Conservation (phyloP, 441 rosid species). For the Omphalea diandra region DNA sequence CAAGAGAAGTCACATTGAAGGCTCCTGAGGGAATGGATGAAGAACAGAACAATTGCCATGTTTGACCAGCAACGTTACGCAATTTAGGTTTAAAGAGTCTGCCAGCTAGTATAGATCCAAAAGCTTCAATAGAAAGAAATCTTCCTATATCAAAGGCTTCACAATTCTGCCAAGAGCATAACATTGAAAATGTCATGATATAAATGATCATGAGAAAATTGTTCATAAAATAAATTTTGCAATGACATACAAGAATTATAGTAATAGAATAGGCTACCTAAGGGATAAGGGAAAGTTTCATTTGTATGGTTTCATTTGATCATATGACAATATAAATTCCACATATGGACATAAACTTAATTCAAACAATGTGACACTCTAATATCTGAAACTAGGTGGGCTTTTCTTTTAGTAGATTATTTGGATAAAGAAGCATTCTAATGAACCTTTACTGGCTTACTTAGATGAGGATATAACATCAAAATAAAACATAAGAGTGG, state of each 20-base stretch:
- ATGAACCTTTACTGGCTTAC: neutral
- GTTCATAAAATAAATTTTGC: neutral
- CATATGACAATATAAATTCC: neutral
- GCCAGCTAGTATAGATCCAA: constrained; percentile 37
- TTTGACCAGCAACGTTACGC: constrained; percentile 42
- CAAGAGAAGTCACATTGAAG: constrained; percentile 51
- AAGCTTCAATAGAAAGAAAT: constrained; percentile 38
- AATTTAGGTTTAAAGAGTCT: constrained; percentile 42
- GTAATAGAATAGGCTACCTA: neutral
- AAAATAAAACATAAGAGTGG: neutral
- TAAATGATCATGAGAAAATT: constrained; percentile 12
- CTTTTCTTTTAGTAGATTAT: no score
- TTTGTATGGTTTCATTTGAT: neutral
- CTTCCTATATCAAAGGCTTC: constrained; percentile 42
- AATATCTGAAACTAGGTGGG: no score
- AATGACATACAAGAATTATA: neutral
- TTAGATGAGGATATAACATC: neutral
- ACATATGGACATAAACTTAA: neutral
- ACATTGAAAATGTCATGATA: constrained; percentile 21
- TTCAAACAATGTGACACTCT: no score
- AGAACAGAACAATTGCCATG: constrained; percentile 57
- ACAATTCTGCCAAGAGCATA: constrained; percentile 47
- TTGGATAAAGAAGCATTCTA: no score
- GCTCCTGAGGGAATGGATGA: constrained; percentile 44
- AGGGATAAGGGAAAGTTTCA: neutral